Evolutionary conservation across 768 basidiomycete genomes (phyloP).

Genomic region (Scleroderma citrinum): DNA sequence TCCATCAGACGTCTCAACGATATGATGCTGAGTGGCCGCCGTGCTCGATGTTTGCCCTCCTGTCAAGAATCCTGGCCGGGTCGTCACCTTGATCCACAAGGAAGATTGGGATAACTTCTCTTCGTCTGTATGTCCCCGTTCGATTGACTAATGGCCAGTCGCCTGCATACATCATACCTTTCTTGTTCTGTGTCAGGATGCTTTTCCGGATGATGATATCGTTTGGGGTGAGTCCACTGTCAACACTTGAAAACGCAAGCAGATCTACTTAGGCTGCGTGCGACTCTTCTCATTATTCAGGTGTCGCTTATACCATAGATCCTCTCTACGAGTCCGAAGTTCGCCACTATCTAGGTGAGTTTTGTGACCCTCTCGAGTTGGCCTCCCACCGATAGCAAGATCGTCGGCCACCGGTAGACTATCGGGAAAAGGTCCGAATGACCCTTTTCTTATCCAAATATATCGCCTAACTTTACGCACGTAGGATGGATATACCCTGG

Average conservation of each 20-base stretch:
- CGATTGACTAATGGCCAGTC: not conserved
- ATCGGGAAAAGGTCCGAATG: conserved; percentile 69
- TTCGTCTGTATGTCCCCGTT: conserved; percentile 42
- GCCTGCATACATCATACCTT: not conserved
- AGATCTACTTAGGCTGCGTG: not conserved
- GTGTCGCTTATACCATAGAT: conserved; percentile 85
- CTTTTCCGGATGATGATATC: conserved; percentile 28
- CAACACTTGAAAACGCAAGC: not conserved
- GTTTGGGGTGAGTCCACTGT: conserved; percentile 56
- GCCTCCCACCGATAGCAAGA: not conserved
- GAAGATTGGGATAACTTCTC: conserved; percentile 83
- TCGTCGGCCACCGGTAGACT: conserved; percentile 41
- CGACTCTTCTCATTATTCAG: conserved; percentile 29
- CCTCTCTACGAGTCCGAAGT: conserved; percentile 69
- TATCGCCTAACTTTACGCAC: not conserved
- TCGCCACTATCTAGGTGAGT: conserved; percentile 73
- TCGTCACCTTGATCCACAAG: conserved; percentile 85
- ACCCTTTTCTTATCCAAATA: not conserved
- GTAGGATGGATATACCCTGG: conserved; percentile 88
- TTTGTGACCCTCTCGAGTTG: not conserved
- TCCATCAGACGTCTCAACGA: not conserved
- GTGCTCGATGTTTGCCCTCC: not conserved
- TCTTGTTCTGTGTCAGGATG: conserved; percentile 18
- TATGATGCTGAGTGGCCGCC: not conserved
- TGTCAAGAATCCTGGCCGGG: conserved; percentile 73